Conservation (phyloP, 257 asterid genomes). For the Oldenlandia corymbosa region DNA sequence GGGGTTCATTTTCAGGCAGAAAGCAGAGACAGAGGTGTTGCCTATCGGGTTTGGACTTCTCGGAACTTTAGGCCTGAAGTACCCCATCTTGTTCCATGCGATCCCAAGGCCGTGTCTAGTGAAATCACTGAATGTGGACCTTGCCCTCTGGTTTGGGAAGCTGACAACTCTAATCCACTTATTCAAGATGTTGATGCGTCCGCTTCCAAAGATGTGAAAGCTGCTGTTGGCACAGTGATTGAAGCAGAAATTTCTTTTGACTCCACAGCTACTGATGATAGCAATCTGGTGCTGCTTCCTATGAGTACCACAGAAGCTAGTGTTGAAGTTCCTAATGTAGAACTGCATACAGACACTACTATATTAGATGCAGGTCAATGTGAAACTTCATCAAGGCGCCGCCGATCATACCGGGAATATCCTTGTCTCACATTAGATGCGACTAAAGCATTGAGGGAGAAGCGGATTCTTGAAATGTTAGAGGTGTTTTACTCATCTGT, state of each 20-base stretch:
- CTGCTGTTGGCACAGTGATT: slow-evolving; percentile 21
- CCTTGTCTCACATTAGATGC: slow-evolving; percentile 54
- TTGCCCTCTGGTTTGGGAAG: slow-evolving; percentile 23
- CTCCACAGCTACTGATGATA: slow-evolving; percentile 31
- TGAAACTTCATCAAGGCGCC: slow-evolving; percentile 34
- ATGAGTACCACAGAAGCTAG: slow-evolving; percentile 29
- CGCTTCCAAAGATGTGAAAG: slow-evolving; percentile 30
- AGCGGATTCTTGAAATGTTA: slow-evolving; percentile 69
- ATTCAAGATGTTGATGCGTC: slow-evolving; percentile 33
- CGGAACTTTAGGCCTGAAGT: slow-evolving; percentile 48
- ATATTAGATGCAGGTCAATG: slow-evolving; percentile 20
- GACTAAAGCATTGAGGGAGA: slow-evolving; percentile 64
- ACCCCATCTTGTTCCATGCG: slow-evolving; percentile 26
- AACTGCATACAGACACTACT: slow-evolving; percentile 29
- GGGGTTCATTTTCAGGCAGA: slow-evolving; percentile 66
- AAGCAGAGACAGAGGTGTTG: slow-evolving; percentile 48
- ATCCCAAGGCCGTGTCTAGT: slow-evolving; percentile 24
- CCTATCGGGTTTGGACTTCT: slow-evolving; percentile 78
- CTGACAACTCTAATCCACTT: slow-evolving; percentile 33
- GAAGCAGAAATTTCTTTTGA: slow-evolving; percentile 34
- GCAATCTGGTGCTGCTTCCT: slow-evolving; percentile 28
- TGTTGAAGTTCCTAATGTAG: slow-evolving; percentile 31
- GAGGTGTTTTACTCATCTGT: slow-evolving; percentile 47
- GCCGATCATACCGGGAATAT: slow-evolving; percentile 42
- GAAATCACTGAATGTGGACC: slow-evolving; percentile 31